These are phyloP conservation scores for Metschnikowia shivogae DNA, from an alignment of 805 yeast species.

Conservation along the genomic window DNA sequence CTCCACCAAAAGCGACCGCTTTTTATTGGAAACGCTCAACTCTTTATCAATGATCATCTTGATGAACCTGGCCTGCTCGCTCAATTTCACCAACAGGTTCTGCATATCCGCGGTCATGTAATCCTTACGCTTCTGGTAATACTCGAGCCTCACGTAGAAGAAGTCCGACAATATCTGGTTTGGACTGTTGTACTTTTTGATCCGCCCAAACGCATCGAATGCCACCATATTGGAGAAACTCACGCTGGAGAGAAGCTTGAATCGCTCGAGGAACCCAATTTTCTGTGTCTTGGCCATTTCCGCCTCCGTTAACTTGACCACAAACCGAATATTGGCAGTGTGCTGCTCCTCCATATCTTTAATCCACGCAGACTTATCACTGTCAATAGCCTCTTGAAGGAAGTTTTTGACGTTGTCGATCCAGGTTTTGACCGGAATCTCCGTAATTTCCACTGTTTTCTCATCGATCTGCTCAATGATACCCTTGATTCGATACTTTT, in stretches of 20 bases:
- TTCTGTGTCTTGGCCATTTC: conserved; percentile 78
- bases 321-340: conserved; percentile 72
- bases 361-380: conserved; percentile 82
- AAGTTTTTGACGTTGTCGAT: conserved; percentile 86
- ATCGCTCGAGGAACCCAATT: conserved; percentile 79
- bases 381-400: conserved; percentile 71
- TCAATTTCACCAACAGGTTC: conserved; percentile 68
- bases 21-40: conserved; percentile 69
- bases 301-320: conserved; percentile 65
- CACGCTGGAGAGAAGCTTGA: conserved; percentile 67
- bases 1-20: conserved; percentile 57
- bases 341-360: conserved; percentile 96
- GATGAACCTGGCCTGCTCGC: conserved; percentile 86
- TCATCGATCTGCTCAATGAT: conserved; percentile 76
- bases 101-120: conserved; percentile 62
- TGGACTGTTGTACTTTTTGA: conserved; percentile 72
- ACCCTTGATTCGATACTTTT: conserved; percentile 74
- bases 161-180: conserved; percentile 80
- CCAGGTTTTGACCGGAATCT: conserved; percentile 91
- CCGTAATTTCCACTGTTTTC: conserved; percentile 81
- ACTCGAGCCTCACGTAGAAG: conserved; percentile 81
- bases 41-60: conserved; percentile 80
- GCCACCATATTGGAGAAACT: conserved; percentile 89
- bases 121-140: conserved; percentile 88
- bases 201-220: conserved; percentile 84